Evolutionary conservation across 257 asterid genomes (phyloP).

Genomic region (Capsicum chinense): DNA sequence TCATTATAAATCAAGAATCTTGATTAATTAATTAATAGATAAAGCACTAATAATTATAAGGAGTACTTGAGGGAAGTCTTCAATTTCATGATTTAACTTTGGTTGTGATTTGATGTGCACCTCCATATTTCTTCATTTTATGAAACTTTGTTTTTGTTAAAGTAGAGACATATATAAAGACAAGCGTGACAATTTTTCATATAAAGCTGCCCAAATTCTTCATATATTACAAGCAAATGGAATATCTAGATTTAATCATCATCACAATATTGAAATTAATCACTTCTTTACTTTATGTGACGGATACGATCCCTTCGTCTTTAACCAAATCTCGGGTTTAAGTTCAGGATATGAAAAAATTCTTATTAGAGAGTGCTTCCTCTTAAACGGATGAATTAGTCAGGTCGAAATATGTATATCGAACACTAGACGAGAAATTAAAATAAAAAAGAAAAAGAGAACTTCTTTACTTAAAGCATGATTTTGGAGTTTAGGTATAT

Average conservation of each 20-base stretch:
- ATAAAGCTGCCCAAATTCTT: conserved; percentile 25
- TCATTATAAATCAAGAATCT: background rate
- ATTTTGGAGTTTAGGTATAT: background rate
- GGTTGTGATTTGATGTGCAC: conserved; percentile 27
- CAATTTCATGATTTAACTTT: conserved; percentile 17
- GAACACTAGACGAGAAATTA: too few species aligned
- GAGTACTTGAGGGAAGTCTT: background rate
- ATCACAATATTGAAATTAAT: background rate
- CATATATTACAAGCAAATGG: background rate
- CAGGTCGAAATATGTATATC: too few species aligned
- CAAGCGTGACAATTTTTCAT: conserved; percentile 13
- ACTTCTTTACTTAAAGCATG: background rate
- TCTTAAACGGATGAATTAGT: too few species aligned
- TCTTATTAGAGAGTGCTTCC: too few species aligned
- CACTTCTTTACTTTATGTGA: background rate
- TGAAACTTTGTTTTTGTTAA: conserved; percentile 12
- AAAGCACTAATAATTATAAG: background rate
- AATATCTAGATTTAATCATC: conserved; percentile 23
- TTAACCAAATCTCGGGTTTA: too few species aligned
- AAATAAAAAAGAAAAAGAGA: too few species aligned
- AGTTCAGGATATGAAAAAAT: too few species aligned
- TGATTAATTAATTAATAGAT: background rate
- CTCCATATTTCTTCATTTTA: conserved; percentile 12
- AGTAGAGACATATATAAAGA: conserved; percentile 13
- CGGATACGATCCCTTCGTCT: too few species aligned